phyloP scores from a whole-genome alignment of 352 stramenopile species.

The Phytopythium ostracodes region DNA sequence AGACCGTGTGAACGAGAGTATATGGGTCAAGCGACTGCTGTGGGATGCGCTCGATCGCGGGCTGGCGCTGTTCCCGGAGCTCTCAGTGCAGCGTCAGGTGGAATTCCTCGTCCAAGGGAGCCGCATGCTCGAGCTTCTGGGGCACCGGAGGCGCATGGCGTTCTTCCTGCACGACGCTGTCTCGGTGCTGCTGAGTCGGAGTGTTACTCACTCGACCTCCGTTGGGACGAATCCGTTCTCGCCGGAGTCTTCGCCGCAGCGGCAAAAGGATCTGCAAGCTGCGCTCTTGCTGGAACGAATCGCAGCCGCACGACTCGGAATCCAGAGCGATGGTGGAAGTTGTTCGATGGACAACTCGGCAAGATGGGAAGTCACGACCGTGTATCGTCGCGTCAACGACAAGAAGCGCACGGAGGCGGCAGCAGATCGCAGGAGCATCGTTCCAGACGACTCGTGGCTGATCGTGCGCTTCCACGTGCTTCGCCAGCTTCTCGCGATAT shows the following conservation, averaged over 20 bases:
- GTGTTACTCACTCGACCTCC: constrained; percentile 7
- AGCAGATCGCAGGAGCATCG: background rate
- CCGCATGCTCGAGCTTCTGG: constrained; percentile 62
- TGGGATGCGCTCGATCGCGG: constrained; percentile 67
- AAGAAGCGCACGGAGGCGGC: constrained; percentile 14
- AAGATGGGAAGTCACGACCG: constrained; percentile 45
- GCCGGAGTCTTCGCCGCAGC: constrained; percentile 13
- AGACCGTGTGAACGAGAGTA: constrained; percentile 43
- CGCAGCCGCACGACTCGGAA: constrained; percentile 46
- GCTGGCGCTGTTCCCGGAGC: constrained; percentile 42
- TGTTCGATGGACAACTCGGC: background rate
- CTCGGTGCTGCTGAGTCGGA: constrained; percentile 36
- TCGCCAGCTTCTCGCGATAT: constrained; percentile 62
- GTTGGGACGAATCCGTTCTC: constrained; percentile 8
- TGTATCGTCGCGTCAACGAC: constrained; percentile 18
- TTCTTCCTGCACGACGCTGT: constrained; percentile 74
- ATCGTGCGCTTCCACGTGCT: constrained; percentile 73
- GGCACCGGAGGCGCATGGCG: constrained; percentile 54
- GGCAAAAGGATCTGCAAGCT: constrained; percentile 47
- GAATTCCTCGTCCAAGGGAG: constrained; percentile 63
- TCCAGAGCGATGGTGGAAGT: constrained; percentile 14
- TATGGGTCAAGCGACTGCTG: constrained; percentile 70
- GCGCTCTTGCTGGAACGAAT: constrained; percentile 53
- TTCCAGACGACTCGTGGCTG: constrained; percentile 51
- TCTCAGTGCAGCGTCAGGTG: constrained; percentile 45